A percentile compares a stretch with the other conserved stretches of the same genome.
These are phyloP conservation scores for Lichtheimia ramosa DNA, from an alignment of 371 early-diverging fungal genomes.

Conservation along the genomic window DNA sequence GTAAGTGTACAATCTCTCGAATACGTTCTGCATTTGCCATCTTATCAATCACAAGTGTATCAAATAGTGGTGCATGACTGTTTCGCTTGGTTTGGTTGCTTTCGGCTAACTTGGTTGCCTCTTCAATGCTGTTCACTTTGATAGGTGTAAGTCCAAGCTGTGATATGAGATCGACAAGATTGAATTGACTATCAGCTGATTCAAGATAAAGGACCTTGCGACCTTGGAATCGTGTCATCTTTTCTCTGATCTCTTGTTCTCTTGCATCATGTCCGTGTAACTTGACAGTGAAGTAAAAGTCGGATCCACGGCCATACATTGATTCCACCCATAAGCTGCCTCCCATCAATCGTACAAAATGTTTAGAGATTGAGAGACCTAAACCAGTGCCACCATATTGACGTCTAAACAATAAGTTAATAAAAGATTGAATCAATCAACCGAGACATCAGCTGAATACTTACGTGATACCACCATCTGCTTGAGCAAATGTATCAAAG, in stretches of 20 bases:
- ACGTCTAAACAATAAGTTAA: constrained; percentile 7
- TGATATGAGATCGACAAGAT: not conserved
- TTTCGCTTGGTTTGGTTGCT: constrained; percentile 2
- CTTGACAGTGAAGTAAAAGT: constrained; percentile 69
- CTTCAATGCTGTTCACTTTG: constrained; percentile 26
- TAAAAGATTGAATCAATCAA: not conserved
- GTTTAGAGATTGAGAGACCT: constrained; percentile 79
- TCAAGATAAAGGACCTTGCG: not conserved
- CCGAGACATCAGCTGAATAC: not conserved
- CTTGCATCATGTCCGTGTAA: constrained; percentile 12
- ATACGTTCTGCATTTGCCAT: constrained; percentile 5
- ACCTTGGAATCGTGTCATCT: not conserved
- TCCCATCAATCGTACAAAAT: constrained; percentile 76
- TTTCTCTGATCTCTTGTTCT: not conserved
- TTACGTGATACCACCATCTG: constrained; percentile 77
- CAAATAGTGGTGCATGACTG: constrained; percentile 3
- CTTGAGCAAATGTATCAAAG: constrained; percentile 84
- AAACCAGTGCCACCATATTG: constrained; percentile 62
- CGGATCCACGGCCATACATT: constrained; percentile 66
- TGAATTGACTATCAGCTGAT: not conserved
- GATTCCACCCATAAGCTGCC: constrained; percentile 79
- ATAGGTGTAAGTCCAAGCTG: constrained; percentile 16
- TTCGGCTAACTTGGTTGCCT: constrained; percentile 22
- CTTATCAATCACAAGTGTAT: constrained; percentile 8
- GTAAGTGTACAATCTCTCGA: constrained; percentile 43